Percentiles rank a stretch among this genome's conserved stretches.
These are phyloP conservation scores for Salix udensis DNA, from an alignment of 345 rosid genomes.

Conservation along the genomic window DNA sequence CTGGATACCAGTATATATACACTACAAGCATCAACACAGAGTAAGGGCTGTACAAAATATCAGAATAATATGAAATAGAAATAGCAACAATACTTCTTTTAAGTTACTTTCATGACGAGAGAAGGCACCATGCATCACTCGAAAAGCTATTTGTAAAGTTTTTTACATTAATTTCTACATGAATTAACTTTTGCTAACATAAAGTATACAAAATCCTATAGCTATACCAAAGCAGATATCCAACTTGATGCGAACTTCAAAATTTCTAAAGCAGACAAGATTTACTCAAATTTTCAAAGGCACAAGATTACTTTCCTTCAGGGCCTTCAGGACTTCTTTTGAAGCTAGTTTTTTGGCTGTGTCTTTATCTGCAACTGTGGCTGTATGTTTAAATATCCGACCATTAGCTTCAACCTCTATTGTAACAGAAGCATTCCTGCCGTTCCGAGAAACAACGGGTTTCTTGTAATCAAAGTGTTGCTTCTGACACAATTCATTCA, in stretches of 20 bases:
- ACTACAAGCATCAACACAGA: too few species aligned
- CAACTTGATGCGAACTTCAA: background rate
- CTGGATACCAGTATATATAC: too few species aligned
- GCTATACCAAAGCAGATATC: background rate
- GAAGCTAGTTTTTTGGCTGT: constrained; percentile 59
- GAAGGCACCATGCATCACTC: background rate
- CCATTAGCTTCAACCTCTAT: constrained; percentile 59
- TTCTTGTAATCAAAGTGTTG: constrained; percentile 25
- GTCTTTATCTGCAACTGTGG: constrained; percentile 39
- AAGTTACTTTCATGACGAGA: background rate
- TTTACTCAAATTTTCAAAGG: background rate
- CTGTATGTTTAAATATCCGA: constrained; percentile 25
- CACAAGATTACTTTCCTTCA: constrained; percentile 27
- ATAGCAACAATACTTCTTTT: background rate
- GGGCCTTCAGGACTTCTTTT: constrained; percentile 44
- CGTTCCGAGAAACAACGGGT: background rate
- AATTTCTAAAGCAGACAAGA: background rate
- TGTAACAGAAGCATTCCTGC: constrained; percentile 29
- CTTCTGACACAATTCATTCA: constrained; percentile 54
- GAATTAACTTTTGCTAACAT: background rate
- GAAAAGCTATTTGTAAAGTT: background rate
- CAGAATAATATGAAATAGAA: background rate
- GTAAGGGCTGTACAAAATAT: background rate
- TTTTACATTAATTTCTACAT: background rate
- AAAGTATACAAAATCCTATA: background rate